A percentile compares a stretch with the other conserved stretches of the same genome.
These are phyloP conservation scores for Leucocoprinus leucothites DNA, from an alignment of 768 basidiomycete genomes.

Conservation along the genomic window DNA sequence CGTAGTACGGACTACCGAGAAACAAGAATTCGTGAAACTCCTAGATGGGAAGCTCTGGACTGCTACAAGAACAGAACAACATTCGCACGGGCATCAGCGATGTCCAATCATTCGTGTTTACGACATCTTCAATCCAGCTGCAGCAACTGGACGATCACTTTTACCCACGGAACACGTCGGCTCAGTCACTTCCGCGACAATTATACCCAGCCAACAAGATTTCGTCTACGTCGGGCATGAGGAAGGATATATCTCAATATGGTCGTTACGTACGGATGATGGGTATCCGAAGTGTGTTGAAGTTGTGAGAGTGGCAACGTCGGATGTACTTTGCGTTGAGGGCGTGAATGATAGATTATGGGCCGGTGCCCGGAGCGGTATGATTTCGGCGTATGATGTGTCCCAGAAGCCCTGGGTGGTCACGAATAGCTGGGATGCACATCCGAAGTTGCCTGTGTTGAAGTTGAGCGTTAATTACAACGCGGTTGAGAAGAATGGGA, in stretches of 20 bases:
- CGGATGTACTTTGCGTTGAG: constrained; percentile 79
- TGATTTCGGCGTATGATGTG: constrained; percentile 80
- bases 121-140: constrained; percentile 66
- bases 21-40: constrained; percentile 75
- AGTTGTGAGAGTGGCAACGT: constrained; percentile 75
- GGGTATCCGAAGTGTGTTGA: constrained; percentile 65
- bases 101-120: constrained; percentile 80
- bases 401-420: constrained; percentile 74
- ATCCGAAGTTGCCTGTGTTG: constrained; percentile 61
- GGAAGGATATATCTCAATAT: constrained; percentile 85
- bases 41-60: constrained; percentile 84
- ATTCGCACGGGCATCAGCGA: constrained; percentile 29
- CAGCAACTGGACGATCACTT: constrained; percentile 49
- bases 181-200: constrained; percentile 76
- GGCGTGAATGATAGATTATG: constrained; percentile 85
- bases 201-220: constrained; percentile 64
- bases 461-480: constrained; percentile 67
- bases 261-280: constrained; percentile 55
- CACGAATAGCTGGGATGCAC: constrained; percentile 87
- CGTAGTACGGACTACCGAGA: constrained; percentile 71
- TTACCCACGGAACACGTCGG: constrained; percentile 73
- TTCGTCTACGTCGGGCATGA: constrained; percentile 88
- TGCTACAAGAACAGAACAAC: constrained; percentile 48
- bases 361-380: constrained; percentile 83
- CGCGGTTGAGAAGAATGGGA: constrained; percentile 66